Conservation (phyloP, 2,329 filamentous ascomycete species). For the Pseudopyricularia cyperi region DNA sequence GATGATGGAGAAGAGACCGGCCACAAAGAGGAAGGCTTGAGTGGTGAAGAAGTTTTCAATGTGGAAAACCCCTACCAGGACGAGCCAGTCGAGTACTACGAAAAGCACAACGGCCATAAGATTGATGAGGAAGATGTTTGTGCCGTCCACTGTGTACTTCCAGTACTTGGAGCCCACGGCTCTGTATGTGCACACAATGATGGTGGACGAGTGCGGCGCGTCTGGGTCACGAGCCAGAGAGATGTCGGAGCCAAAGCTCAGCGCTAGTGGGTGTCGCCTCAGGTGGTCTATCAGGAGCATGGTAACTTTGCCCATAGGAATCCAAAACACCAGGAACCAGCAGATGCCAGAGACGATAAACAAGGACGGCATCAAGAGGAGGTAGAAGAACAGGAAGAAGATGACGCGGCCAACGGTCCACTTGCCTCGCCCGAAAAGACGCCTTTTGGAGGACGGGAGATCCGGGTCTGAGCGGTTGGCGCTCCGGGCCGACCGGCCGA, state of each 20-base stretch:
- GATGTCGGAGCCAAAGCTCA: slow-evolving; percentile 84
- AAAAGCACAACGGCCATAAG: slow-evolving; percentile 88
- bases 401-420: slow-evolving; percentile 92
- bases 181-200: slow-evolving; percentile 91
- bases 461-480: slow-evolving; percentile 25
- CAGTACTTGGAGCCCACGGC: slow-evolving; percentile 92
- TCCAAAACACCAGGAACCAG: slow-evolving; percentile 95
- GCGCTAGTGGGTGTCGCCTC: slow-evolving; percentile 77
- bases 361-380: slow-evolving; percentile 73
- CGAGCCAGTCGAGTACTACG: slow-evolving; percentile 82
- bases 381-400: slow-evolving; percentile 95
- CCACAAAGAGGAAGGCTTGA: slow-evolving; percentile 72
- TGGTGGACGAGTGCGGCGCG: slow-evolving; percentile 59
- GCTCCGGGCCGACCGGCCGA: slow-evolving; percentile 48
- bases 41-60: slow-evolving; percentile 64
- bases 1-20: slow-evolving; percentile 77
- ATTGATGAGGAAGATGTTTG: slow-evolving; percentile 98
- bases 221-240: slow-evolving; percentile 58
- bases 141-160: slow-evolving; percentile 98
- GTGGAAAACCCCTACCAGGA: slow-evolving; percentile 57
- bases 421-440: slow-evolving; percentile 86
- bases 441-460: slow-evolving; percentile 50
- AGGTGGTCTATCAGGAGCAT: slow-evolving; percentile 83
- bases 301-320: slow-evolving; percentile 95
- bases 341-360: slow-evolving; percentile 79